These are phyloP conservation scores for Annulohypoxylon bovei DNA, from an alignment of 495 filamentous ascomycete species.

Conservation along the genomic window DNA sequence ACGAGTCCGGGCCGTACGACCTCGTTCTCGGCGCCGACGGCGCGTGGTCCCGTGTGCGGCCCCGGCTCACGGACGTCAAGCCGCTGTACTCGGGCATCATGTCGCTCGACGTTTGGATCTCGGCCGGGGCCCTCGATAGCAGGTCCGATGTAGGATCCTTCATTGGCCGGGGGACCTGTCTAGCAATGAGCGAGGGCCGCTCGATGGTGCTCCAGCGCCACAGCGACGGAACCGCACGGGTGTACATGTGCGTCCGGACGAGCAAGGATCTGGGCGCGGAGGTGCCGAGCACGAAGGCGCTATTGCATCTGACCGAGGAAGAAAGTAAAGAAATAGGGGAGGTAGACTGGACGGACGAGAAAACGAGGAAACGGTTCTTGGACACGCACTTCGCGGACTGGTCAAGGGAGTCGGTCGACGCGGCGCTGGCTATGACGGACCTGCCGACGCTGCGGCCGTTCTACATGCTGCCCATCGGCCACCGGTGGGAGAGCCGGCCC, in stretches of 20 bases:
- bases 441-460: constrained; percentile 44
- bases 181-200: constrained; percentile 53
- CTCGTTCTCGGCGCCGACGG: constrained; percentile 72
- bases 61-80: constrained; percentile 54
- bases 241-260: constrained; percentile 52
- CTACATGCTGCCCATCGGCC: constrained; percentile 64
- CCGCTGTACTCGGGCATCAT: constrained; percentile 63
- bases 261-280: constrained; percentile 22
- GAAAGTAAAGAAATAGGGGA: constrained; percentile 51
- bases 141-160: constrained; percentile 44
- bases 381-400: constrained; percentile 54
- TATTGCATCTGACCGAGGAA: constrained; percentile 44
- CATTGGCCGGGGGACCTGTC: constrained; percentile 58
- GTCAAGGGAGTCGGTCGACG: constrained; percentile 45
- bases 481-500: constrained; percentile 55
- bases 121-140: constrained; percentile 46
- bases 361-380: constrained; percentile 46
- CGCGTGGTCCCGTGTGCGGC: constrained; percentile 66
- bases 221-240: constrained; percentile 52
- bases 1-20: constrained; percentile 52
- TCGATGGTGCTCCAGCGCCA: constrained; percentile 56
- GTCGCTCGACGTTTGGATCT: constrained; percentile 49
- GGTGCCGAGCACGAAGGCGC: constrained; percentile 30
- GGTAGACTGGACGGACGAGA: constrained; percentile 39
- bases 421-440: constrained; percentile 19